Conservation (phyloP, 257 asterid genomes). For the Ehretia macrophylla region DNA sequence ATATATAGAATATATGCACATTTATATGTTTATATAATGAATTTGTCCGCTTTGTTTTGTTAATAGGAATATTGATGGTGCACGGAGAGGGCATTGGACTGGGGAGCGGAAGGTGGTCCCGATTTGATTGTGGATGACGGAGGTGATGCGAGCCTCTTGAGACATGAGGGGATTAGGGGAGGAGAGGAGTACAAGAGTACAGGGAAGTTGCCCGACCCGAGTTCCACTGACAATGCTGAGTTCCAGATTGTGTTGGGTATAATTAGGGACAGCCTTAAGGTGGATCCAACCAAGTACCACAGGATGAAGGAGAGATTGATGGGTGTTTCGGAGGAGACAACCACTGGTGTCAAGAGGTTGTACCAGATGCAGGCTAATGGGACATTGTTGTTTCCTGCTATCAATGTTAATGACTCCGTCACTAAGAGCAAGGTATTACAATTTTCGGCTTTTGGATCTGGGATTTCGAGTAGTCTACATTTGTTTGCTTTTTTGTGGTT, state of each 20-base stretch:
- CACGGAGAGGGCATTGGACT: slow-evolving; percentile 79
- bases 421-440: slow-evolving; percentile 86
- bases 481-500: not conserved
- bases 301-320: slow-evolving; percentile 84
- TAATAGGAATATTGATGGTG: slow-evolving; percentile 79
- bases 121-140: slow-evolving; percentile 88
- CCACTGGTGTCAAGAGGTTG: slow-evolving; percentile 90
- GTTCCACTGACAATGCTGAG: slow-evolving; percentile 70
- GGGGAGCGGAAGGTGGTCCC: slow-evolving; percentile 88
- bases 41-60: no score
- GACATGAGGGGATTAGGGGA: slow-evolving; percentile 87
- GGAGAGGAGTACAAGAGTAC: slow-evolving; percentile 62
- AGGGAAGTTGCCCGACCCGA: slow-evolving; percentile 66
- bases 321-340: slow-evolving; percentile 91
- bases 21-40: no score
- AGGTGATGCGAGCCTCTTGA: slow-evolving; percentile 71
- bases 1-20: no score
- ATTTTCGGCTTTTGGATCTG: no score
- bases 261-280: slow-evolving; percentile 62
- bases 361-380: slow-evolving; percentile 89
- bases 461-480: no score
- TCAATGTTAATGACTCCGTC: slow-evolving; percentile 78
- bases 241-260: slow-evolving; percentile 70
- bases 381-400: slow-evolving; percentile 75
- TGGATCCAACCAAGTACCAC: slow-evolving; percentile 54